These are phyloP conservation scores for Chrysophaeum taylorii DNA, from an alignment of 352 stramenopile species.

Conservation along the genomic window DNA sequence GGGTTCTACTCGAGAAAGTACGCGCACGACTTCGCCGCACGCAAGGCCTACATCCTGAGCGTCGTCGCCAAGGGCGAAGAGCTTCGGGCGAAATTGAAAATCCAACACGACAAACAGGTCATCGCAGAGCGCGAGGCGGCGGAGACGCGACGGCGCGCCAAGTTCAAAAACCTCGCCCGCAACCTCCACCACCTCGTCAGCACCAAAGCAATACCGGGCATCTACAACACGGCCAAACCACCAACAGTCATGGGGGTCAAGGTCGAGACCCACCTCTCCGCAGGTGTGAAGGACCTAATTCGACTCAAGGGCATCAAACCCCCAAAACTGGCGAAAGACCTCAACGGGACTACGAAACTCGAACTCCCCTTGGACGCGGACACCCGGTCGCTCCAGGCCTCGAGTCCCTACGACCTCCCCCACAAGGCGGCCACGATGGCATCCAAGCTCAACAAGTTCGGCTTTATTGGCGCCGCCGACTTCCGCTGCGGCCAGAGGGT, in stretches of 20 bases:
- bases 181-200: slow-evolving; percentile 46
- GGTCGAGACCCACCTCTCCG: slow-evolving; percentile 39
- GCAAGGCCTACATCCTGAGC: slow-evolving; percentile 38
- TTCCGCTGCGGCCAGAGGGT: slow-evolving; percentile 4
- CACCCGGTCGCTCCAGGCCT: slow-evolving; percentile 31
- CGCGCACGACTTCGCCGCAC: slow-evolving; percentile 37
- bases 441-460: slow-evolving; percentile 19
- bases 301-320: slow-evolving; percentile 24
- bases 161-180: slow-evolving; percentile 32
- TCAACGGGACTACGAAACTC: slow-evolving; percentile 32
- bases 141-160: slow-evolving; percentile 22
- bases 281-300: slow-evolving; percentile 38
- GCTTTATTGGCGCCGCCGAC: slow-evolving; percentile 15
- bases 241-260: slow-evolving; percentile 35
- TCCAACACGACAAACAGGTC: slow-evolving; percentile 20
- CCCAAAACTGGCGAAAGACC: slow-evolving; percentile 23
- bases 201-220: slow-evolving; percentile 35
- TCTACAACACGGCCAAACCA: slow-evolving; percentile 39
- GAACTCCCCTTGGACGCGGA: slow-evolving; percentile 17
- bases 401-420: slow-evolving; percentile 28
- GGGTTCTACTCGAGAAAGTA: slow-evolving; percentile 44
- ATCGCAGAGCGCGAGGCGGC: slow-evolving; percentile 23
- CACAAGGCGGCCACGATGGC: slow-evolving; percentile 19
- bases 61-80: slow-evolving; percentile 29
- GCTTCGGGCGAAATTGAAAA: slow-evolving; percentile 19